A percentile compares a stretch with the other conserved stretches of the same genome.
Evolutionary conservation across 2,329 filamentous ascomycete genomes (phyloP).

Genomic region (Leptosphaerulina australis): DNA sequence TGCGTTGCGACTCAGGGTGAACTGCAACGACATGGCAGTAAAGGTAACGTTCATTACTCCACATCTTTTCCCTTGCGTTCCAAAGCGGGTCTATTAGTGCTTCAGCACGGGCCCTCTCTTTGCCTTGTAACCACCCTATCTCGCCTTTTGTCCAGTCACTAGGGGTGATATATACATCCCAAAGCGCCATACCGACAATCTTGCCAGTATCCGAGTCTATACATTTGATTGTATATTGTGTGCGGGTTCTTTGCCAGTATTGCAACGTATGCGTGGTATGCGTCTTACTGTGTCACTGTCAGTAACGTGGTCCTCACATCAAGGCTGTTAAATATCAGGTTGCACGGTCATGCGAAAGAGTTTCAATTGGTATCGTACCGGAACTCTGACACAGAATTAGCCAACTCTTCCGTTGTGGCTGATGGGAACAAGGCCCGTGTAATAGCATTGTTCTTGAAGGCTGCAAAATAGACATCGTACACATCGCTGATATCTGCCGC

Average conservation of each 20-base stretch:
- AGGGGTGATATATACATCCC: slow-evolving; percentile 52
- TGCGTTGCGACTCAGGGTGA: slow-evolving; percentile 52
- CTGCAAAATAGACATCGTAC: slow-evolving; percentile 57
- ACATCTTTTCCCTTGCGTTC: slow-evolving; percentile 30
- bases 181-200: slow-evolving; percentile 57
- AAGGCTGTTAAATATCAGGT: neutral
- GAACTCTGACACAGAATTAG: slow-evolving; percentile 30
- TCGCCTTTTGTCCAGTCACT: slow-evolving; percentile 55
- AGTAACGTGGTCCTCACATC: neutral
- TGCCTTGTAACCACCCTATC: slow-evolving; percentile 55
- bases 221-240: slow-evolving; percentile 57
- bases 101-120: slow-evolving; percentile 54
- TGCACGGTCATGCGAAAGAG: neutral
- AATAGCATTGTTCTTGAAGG: slow-evolving; percentile 54
- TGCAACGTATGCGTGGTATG: slow-evolving; percentile 53
- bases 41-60: slow-evolving; percentile 29
- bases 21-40: slow-evolving; percentile 54
- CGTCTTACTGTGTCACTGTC: slow-evolving; percentile 40
- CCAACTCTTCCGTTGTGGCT: slow-evolving; percentile 27
- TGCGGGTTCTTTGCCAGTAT: slow-evolving; percentile 47
- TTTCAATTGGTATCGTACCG: slow-evolving; percentile 18
- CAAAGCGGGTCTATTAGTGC: slow-evolving; percentile 50
- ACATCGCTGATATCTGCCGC: slow-evolving; percentile 55
- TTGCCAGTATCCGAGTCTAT: slow-evolving; percentile 53
- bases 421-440: slow-evolving; percentile 53